Base-by-base conservation (phyloP, 371 early-diverging fungal genomes). In the Mucor lusitanicus region DNA sequence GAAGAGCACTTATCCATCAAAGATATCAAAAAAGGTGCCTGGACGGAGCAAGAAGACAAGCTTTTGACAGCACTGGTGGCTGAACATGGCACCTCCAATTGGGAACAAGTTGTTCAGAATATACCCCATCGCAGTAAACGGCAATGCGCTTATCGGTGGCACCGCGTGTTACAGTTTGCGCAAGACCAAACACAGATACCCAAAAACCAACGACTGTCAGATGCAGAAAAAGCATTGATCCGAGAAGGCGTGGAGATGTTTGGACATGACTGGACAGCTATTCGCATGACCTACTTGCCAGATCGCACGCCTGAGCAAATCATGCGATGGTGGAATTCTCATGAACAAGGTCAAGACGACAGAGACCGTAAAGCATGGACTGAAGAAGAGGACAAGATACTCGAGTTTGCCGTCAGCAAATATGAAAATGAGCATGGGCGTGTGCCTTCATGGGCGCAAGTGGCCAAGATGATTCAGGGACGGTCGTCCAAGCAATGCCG, bases 181-280 rank as follows among this genome's bases (percentile, higher is more conserved):
- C 17, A 56, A 37, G 27, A 19, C 19, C 37, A 30, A 9, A 19
- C 59, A 9, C 35, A 30, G 3, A 66, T 54, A 17, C 42, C 40
- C 2, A 53, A 27, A 25, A 46, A 63, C 3, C 46, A 53, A 4
- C 64, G 66, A 7, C 64, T 83, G 3, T 66, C 73, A 42, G 62
- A 73, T 6, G 27, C 65, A 12, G 84, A 84, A 54, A 72, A 74
- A 17, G 54, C 37, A 3, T 53, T 73, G 13, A 61, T 84, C 7
- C 54, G 32, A 19, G 74, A 81, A 68, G 84, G 82, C 1, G 73
- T 80, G 1, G 54, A 71, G 8, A 78, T 80, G 76, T 81, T 81
- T 77, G 84, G 82, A 1, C 44, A 58, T 13, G 61, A 81, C 37
- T 84, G 82, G 80, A 28, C 72, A 7, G 79, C 82, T 0, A 74